Conservation (phyloP, 176 grass and related monocot species). For the Bonia amplexicaulis region DNA sequence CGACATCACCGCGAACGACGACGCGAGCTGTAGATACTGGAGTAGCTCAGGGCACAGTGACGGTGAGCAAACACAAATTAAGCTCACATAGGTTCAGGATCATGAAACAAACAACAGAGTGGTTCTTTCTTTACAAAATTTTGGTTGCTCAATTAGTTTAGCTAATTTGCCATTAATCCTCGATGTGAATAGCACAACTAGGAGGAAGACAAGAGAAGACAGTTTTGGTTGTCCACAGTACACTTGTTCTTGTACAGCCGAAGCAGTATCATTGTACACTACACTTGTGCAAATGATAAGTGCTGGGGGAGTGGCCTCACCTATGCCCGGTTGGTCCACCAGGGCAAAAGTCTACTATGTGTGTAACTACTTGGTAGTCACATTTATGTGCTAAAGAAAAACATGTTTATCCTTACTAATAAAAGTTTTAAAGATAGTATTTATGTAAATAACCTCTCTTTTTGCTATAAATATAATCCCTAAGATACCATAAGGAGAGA, state of each 20-base stretch:
- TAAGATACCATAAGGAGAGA: no score
- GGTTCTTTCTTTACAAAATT: background rate
- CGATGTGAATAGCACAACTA: constrained; percentile 33
- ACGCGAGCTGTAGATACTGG: background rate
- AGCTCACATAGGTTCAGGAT: background rate
- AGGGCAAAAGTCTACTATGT: no score
- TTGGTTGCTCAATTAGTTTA: background rate
- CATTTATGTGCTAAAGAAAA: no score
- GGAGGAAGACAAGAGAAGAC: background rate
- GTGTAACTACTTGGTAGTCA: no score
- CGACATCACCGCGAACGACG: constrained; percentile 7
- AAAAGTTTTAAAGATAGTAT: no score
- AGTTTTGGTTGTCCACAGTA: background rate
- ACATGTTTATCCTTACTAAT: no score
- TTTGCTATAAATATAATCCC: no score
- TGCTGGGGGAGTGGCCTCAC: no score
- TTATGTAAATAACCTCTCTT: no score
- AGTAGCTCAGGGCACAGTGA: background rate
- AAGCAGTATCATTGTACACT: background rate
- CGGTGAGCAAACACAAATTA: background rate
- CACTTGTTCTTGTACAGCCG: background rate
- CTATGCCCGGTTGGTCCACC: no score
- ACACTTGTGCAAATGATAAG: background rate
- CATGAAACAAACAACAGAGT: background rate
- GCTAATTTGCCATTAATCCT: background rate